Evolutionary conservation across 805 yeast species (phyloP).

Genomic region (Candida silvatica): DNA sequence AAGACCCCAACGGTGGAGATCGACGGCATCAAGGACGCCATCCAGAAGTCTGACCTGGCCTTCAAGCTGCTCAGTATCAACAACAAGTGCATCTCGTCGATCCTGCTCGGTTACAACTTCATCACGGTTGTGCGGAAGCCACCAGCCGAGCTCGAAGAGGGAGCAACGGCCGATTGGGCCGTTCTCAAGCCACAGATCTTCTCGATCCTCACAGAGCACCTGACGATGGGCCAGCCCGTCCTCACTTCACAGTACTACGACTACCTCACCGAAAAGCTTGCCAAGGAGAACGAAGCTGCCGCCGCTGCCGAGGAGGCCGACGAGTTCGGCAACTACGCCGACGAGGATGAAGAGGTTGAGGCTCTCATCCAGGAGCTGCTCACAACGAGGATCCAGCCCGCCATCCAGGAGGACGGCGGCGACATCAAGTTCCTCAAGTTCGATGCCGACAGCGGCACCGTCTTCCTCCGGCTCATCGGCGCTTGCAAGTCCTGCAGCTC

Average conservation of each 20-base stretch:
- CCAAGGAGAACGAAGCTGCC: constrained; percentile 23
- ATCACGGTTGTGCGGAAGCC: constrained; percentile 64
- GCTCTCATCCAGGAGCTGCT: constrained; percentile 87
- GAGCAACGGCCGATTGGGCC: constrained; percentile 35
- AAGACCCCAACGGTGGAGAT: constrained; percentile 57
- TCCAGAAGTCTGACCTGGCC: constrained; percentile 62
- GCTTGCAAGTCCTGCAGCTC: constrained; percentile 93
- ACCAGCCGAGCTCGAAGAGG: constrained; percentile 28
- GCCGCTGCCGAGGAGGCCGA: constrained; percentile 23
- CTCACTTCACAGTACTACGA: constrained; percentile 30
- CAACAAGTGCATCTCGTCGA: constrained; percentile 52
- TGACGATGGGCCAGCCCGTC: constrained; percentile 50
- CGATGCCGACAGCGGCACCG: constrained; percentile 80
- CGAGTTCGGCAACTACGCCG: constrained; percentile 3
- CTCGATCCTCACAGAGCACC: constrained; percentile 44
- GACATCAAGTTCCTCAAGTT: constrained; percentile 86
- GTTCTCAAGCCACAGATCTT: constrained; percentile 61
- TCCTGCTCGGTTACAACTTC: constrained; percentile 78
- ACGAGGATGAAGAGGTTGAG: constrained; percentile 52
- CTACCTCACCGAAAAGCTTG: constrained; percentile 22
- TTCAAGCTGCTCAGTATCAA: constrained; percentile 65
- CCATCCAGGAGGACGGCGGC: constrained; percentile 98
- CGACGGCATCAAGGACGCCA: constrained; percentile 67
- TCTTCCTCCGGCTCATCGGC: constrained; percentile 82
- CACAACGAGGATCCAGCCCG: constrained; percentile 93